phyloP scores from a whole-genome alignment of 345 rosid species.

The Psidium guajava region DNA sequence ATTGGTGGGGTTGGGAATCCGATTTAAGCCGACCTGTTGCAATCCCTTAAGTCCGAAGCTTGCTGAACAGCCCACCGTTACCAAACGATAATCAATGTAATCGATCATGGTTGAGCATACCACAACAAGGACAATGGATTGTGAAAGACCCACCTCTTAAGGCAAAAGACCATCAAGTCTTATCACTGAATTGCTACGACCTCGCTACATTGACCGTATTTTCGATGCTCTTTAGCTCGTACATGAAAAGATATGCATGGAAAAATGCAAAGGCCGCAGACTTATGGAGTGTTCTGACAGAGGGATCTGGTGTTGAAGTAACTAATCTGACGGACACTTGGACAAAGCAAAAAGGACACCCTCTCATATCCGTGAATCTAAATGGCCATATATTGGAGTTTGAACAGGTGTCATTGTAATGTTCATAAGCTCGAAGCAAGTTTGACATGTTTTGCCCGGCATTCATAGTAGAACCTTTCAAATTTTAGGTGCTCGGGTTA shows the following conservation, averaged over 20 bases:
- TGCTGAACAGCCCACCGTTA: background rate
- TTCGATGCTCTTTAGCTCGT: background rate
- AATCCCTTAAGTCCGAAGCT: background rate
- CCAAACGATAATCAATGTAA: background rate
- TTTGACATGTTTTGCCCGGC: background rate
- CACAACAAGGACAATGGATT: background rate
- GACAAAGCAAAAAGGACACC: conserved; percentile 31
- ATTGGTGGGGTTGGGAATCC: background rate
- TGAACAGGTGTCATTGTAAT: conserved; percentile 17
- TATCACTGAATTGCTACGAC: background rate
- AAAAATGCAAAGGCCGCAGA: conserved; percentile 24
- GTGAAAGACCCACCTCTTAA: background rate
- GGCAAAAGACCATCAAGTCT: background rate
- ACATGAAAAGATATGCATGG: conserved; percentile 26
- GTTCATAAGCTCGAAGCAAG: background rate
- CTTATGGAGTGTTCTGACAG: conserved; percentile 19
- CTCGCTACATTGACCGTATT: background rate
- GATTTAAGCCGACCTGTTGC: background rate
- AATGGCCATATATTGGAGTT: conserved; percentile 16
- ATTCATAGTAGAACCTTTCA: background rate
- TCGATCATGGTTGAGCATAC: background rate
- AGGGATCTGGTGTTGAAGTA: conserved; percentile 18
- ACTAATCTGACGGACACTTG: conserved; percentile 12
- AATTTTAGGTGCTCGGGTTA: background rate
- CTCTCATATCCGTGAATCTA: conserved; percentile 17